Evolutionary conservation across 305 asterid genomes (phyloP), one percentile per base, ranked within the genome.

Genomic region (Fraxinus sp.): DNA sequence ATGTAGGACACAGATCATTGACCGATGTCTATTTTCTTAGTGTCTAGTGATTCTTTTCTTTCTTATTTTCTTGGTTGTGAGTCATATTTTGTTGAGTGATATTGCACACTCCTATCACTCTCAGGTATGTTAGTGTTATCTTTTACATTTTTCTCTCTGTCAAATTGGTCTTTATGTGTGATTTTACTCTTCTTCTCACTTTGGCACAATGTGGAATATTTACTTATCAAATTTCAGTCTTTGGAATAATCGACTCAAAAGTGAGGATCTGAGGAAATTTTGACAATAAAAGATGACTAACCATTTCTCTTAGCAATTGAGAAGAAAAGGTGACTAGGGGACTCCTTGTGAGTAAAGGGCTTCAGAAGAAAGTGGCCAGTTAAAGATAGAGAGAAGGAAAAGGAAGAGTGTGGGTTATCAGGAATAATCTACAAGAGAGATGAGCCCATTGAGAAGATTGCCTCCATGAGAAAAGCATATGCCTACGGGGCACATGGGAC

Each of bases 111-210:
- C 10, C 13, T 11, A 62, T 75, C 43, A 75, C 66, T 75, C 46
- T 75, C 39, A 59, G 32, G 32, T 22, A n/a, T 75, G 43, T 83
- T 52, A 37, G 14, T 57, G 22, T 30, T 46, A 46, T 52, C 43
- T 3, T 18, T 28, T 22, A 28, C 43, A 2, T 37, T 22, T 11
- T 33, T 46, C 16, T 28, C 73, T 37, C 8, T n/a, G n/a, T 82
- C 39, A 46, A 46, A 78, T 43, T 79, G 78, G 35, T 64, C 49
- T 70, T 35, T 24, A 32, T 64, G 64, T 22, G 43, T 78, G 72
- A 46, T 32, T 14, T 78, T 55, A 18, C 36, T 14, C 32, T 20
- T 55, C 49, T 8, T 13, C 57, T 46, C 57, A 13, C n/a, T 46
- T 46, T 13, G 57, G 57, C 57, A 46, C 57, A 46, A 3, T 46